Percentiles rank a stretch among this genome's conserved stretches.
These are phyloP conservation scores for Trichoderma atroviride DNA, from an alignment of 2,329 filamentous ascomycete genomes.

Conservation along the genomic window DNA sequence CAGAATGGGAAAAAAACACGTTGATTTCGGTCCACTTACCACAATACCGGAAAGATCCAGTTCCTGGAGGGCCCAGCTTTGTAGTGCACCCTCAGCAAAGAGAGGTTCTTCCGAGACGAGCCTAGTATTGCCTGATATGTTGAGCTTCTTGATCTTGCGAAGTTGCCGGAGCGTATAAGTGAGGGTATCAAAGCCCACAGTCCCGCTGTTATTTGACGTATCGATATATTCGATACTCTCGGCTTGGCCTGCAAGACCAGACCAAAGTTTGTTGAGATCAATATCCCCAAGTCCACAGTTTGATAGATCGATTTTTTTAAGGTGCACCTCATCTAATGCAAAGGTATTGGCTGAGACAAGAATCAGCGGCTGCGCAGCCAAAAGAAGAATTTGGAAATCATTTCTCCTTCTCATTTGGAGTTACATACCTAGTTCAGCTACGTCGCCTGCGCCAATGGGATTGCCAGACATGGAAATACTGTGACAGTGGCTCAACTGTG, in stretches of 20 bases:
- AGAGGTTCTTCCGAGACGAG: slow-evolving; percentile 49
- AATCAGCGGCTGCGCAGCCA: neutral
- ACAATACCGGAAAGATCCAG: slow-evolving; percentile 58
- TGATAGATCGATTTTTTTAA: slow-evolving; percentile 55
- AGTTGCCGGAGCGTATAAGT: slow-evolving; percentile 49
- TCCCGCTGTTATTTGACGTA: slow-evolving; percentile 56
- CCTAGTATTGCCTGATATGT: slow-evolving; percentile 55
- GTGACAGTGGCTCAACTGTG: slow-evolving; percentile 52
- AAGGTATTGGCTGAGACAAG: slow-evolving; percentile 37
- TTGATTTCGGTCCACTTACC: slow-evolving; percentile 38
- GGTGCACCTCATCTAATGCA: slow-evolving; percentile 40
- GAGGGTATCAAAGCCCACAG: slow-evolving; percentile 52
- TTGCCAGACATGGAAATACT: slow-evolving; percentile 57
- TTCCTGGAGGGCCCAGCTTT: slow-evolving; percentile 53
- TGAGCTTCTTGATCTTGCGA: slow-evolving; percentile 50
- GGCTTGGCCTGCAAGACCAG: slow-evolving; percentile 49
- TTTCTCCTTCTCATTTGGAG: neutral
- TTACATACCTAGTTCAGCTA: slow-evolving; percentile 52
- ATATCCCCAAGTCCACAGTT: slow-evolving; percentile 55
- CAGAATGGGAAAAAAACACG: neutral
- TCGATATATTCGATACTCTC: slow-evolving; percentile 52
- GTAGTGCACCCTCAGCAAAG: slow-evolving; percentile 49
- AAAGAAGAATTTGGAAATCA: neutral
- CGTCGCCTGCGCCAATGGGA: slow-evolving; percentile 48
- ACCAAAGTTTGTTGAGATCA: slow-evolving; percentile 52